Percentiles rank a stretch among this genome's conserved stretches.
phyloP scores from a whole-genome alignment of 331 rosid species.

The Pyracantha coccinea region DNA sequence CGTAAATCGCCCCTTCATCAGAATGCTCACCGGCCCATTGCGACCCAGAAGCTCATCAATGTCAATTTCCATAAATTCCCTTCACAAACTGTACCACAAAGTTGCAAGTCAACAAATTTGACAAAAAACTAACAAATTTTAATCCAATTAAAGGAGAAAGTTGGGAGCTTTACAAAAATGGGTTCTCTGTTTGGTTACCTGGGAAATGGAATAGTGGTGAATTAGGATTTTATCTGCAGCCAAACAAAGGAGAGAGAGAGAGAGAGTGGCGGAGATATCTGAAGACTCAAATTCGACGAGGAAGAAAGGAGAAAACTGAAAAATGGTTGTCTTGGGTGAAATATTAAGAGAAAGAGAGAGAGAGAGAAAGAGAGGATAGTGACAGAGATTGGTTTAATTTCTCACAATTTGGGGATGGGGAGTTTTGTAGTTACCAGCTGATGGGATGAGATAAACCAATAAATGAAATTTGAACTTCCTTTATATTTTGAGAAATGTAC shows the following conservation, averaged over 20 bases:
- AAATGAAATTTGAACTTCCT: too few species aligned
- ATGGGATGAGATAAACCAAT: too few species aligned
- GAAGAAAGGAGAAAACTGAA: background rate
- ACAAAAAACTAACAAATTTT: background rate
- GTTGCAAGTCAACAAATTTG: background rate
- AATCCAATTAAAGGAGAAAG: background rate
- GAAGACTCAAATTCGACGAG: background rate
- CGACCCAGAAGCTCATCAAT: constrained; percentile 50
- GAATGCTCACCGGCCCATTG: constrained; percentile 21
- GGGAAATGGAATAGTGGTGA: background rate
- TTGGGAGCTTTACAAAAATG: background rate
- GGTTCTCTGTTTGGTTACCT: background rate
- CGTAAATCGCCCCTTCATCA: constrained; percentile 81
- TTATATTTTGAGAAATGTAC: too few species aligned
- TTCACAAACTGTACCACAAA: background rate
- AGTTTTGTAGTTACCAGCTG: too few species aligned
- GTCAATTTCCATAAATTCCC: constrained; percentile 36
- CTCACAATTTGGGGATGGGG: too few species aligned
- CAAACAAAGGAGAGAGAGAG: background rate
- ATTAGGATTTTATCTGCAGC: background rate
- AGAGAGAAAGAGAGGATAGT: too few species aligned
- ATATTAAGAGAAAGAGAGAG: background rate
- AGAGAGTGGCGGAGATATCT: background rate
- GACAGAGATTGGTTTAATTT: too few species aligned
- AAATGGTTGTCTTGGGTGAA: background rate